Evolutionary conservation across 1,284 basidiomycete species (phyloP), one percentile per base, ranked within the genome.

Genomic region (Rhodofomes roseus): DNA sequence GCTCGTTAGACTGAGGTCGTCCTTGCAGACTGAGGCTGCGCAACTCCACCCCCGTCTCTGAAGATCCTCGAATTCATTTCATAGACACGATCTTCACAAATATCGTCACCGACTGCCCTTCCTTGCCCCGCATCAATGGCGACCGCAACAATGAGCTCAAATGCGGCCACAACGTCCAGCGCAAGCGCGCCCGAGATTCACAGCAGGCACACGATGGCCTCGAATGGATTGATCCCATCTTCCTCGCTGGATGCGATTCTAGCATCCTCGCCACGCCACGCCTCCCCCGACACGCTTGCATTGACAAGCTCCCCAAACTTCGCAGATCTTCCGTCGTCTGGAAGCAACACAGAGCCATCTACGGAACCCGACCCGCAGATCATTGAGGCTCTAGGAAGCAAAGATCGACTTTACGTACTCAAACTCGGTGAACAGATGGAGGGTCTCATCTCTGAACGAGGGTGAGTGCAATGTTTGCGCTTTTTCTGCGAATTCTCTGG

Each of bases 401-500:
- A 93, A 76, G 91, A 93, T 73, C 81, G 91, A 67, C 79, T 93
- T 61, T 93, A 88, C 71, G 90, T 93, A 46, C 76, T 93, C 66
- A 92, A 90, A 77, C 80, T 92, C 22, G 92, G 89, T 60, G 91
- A 93, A 74, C 79, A 79, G 65, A 90, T 93, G 83, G 91, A 93
- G 73, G 74, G 74, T 55, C 79, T 93, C 69, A 89, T 93, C 68
- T 81, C 72, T 60, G 90, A 92, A 70, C 81, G 80, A 67, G 84
- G 82, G 87, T 89, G 65, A 62, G 85, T 81, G 54, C 36, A 23
- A 48, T 37, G 16, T 54, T 57, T 36, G 8, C 12, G 34, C 20
- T 44, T 27, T 7, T 22, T 39, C 14, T 22, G 8, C 46, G 23
- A 27, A 23, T 14, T 46, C 8, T 3, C 9, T 18, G 23, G 9